phyloP scores from a whole-genome alignment of 2,329 filamentous ascomycete species.

The Neoscytalidium dimidiatum region DNA sequence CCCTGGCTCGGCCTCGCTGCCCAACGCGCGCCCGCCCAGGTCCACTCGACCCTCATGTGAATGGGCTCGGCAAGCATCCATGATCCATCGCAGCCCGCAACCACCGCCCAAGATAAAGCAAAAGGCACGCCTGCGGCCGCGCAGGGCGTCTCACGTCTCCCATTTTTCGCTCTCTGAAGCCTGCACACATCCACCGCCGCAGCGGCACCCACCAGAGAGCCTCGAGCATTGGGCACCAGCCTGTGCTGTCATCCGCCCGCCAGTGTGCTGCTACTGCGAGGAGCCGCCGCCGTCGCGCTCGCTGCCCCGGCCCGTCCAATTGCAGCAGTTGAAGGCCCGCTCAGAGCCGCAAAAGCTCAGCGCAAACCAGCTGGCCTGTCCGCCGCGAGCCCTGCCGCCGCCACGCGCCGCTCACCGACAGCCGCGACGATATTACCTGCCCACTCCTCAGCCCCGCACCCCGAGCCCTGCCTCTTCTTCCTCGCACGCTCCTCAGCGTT shows the following conservation, averaged over 20 bases:
- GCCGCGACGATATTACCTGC: conserved; percentile 19
- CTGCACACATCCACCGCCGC: not conserved
- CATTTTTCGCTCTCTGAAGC: not conserved
- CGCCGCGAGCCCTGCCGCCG: conserved; percentile 13
- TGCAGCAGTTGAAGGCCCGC: conserved; percentile 13
- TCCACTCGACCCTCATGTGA: conserved; percentile 12
- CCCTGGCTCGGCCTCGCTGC: conserved; percentile 13
- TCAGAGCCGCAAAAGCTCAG: conserved; percentile 16
- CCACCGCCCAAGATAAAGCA: conserved; percentile 14
- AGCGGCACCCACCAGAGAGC: not conserved
- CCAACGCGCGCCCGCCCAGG: conserved; percentile 11
- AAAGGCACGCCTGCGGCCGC: conserved; percentile 7
- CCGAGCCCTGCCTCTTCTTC: conserved; percentile 1
- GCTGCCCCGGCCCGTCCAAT: conserved; percentile 7
- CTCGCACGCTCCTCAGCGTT: not conserved
- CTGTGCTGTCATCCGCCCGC: conserved; percentile 11
- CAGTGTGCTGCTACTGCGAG: conserved; percentile 8
- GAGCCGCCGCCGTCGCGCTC: conserved; percentile 11
- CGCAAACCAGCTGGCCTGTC: conserved; percentile 11
- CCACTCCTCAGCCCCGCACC: conserved; percentile 16
- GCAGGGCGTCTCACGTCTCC: not conserved
- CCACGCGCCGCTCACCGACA: conserved; percentile 17
- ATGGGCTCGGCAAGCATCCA: conserved; percentile 15
- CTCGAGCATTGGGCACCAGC: conserved; percentile 10
- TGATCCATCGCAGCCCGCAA: conserved; percentile 6